A percentile compares a stretch with the other conserved stretches of the same genome.
phyloP scores from a whole-genome alignment of 2,329 filamentous ascomycete species.

The Zasmidium citrigriseum region DNA sequence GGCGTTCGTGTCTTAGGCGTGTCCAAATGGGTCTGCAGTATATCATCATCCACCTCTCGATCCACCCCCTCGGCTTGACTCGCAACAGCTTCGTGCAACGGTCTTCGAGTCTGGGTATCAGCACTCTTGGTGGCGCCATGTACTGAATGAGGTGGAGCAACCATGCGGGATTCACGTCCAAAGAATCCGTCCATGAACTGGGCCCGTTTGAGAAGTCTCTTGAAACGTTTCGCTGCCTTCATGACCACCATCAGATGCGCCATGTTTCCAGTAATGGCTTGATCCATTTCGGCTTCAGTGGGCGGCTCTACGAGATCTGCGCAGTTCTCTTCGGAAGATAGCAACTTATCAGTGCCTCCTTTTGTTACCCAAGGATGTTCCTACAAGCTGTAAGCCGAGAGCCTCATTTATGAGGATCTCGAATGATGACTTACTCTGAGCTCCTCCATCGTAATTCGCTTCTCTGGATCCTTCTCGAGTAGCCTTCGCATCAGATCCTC shows the following conservation, averaged over 20 bases:
- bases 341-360: constrained; percentile 71
- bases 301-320: constrained; percentile 76
- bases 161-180: constrained; percentile 58
- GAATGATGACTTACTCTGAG: constrained; percentile 65
- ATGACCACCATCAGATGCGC: constrained; percentile 83
- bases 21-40: constrained; percentile 10
- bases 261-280: constrained; percentile 89
- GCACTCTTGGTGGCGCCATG: constrained; percentile 41
- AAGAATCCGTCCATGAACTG: constrained; percentile 60
- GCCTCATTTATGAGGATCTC: neutral
- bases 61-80: constrained; percentile 53
- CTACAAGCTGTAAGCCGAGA: constrained; percentile 50
- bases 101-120: constrained; percentile 53
- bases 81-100: constrained; percentile 52
- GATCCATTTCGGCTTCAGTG: constrained; percentile 85
- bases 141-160: constrained; percentile 51
- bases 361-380: constrained; percentile 92
- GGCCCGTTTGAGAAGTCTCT: constrained; percentile 65
- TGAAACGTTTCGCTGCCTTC: constrained; percentile 90
- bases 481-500: constrained; percentile 71
- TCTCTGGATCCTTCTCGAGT: constrained; percentile 80
- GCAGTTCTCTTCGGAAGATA: constrained; percentile 84
- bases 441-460: constrained; percentile 79
- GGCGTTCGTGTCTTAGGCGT: neutral
- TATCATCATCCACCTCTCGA: constrained; percentile 40